Evolutionary conservation across 768 basidiomycete genomes (phyloP).

Genomic region (Daedalea quercina): DNA sequence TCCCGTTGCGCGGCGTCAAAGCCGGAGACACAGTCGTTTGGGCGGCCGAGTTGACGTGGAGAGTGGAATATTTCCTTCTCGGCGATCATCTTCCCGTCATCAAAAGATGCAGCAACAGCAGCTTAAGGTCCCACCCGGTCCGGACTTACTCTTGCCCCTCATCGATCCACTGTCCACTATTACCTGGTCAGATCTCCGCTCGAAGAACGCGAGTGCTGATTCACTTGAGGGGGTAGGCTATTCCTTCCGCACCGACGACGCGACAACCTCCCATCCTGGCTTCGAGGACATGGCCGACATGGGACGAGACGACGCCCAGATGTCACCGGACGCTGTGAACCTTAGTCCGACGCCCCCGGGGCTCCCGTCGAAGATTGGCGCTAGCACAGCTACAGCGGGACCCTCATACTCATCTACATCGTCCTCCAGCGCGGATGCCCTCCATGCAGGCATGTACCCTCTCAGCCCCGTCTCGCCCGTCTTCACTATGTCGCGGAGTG

Average conservation of each 20-base stretch:
- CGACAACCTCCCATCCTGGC: conserved; percentile 12
- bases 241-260: conserved; percentile 14
- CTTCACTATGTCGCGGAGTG: neutral
- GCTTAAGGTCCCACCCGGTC: conserved; percentile 11
- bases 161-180: conserved; percentile 20
- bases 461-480: conserved; percentile 6
- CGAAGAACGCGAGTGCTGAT: conserved; percentile 13
- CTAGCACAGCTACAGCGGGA: conserved; percentile 5
- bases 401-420: neutral
- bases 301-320: conserved; percentile 8
- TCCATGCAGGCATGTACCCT: neutral
- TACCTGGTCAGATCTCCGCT: conserved; percentile 21
- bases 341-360: conserved; percentile 20
- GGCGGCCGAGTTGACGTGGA: neutral
- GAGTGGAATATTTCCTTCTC: conserved; percentile 3
- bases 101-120: conserved; percentile 11
- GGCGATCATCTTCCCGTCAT: conserved; percentile 15
- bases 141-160: conserved; percentile 17
- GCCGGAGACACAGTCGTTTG: neutral
- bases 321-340: conserved; percentile 13
- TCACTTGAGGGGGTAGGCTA: conserved; percentile 8
- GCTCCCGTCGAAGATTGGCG: conserved; percentile 11
- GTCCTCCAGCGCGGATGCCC: conserved; percentile 4
- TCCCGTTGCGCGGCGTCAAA: conserved; percentile 1
- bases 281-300: conserved; percentile 4